Percentiles rank a stretch among this genome's conserved stretches.
phyloP scores from a whole-genome alignment of 768 basidiomycete genomes.

The Tricholoma furcatifolium region DNA sequence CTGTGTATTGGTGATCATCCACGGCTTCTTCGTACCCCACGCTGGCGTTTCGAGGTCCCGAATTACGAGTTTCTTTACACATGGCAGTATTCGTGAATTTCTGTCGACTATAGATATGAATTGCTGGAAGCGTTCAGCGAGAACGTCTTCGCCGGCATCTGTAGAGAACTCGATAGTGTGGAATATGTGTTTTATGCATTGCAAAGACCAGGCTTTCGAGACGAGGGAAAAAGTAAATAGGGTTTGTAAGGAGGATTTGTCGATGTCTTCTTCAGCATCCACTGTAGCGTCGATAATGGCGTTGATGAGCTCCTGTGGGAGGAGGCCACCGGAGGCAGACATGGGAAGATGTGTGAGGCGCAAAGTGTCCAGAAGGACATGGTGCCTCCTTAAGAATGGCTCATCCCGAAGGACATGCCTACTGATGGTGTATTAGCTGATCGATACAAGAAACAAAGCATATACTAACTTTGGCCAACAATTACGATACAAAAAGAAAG shows the following conservation, averaged over 20 bases:
- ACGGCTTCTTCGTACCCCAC: not conserved
- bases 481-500: too few relatives aligned
- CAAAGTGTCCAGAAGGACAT: too few relatives aligned
- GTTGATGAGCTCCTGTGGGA: conserved; percentile 12
- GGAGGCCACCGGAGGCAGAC: not conserved
- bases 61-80: conserved; percentile 4
- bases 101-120: conserved; percentile 1
- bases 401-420: too few relatives aligned
- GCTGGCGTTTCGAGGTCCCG: conserved; percentile 1
- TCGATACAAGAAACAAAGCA: too few relatives aligned
- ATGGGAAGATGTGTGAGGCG: too few relatives aligned
- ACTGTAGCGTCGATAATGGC: conserved; percentile 8
- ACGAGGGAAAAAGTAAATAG: not conserved
- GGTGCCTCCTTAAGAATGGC: too few relatives aligned
- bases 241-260: not conserved
- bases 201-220: conserved; percentile 1
- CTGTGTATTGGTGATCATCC: conserved; percentile 8
- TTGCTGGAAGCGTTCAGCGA: not conserved
- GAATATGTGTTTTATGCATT: conserved; percentile 6
- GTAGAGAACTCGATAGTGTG: conserved; percentile 6
- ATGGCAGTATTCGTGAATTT: not conserved
- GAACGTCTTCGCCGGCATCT: not conserved
- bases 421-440: too few relatives aligned
- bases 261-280: not conserved
- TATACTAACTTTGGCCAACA: too few relatives aligned